Evolutionary conservation across 108 stramenopile genomes (phyloP), one percentile per base, ranked within the genome.

Genomic region (Skeletonema costatum): DNA sequence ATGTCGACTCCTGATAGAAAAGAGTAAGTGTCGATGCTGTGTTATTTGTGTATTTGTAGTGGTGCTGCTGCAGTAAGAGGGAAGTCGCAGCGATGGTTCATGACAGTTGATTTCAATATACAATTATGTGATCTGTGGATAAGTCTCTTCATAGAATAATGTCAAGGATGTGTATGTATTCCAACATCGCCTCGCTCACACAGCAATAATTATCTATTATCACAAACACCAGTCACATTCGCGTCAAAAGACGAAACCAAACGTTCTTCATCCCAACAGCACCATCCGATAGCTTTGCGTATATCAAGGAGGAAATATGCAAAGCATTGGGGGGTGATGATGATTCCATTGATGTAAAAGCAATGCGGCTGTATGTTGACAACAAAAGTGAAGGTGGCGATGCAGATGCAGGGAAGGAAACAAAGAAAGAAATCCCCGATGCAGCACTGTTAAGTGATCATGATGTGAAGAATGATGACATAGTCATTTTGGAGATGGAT

Each of bases 241-340:
- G 86, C 21, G 76, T 88, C 61, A 87, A 89, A 70, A 75, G 88
- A 67, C 68, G 62, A 11, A 88, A 89, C 68, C 86, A 88, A 75
- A 86, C 87, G n/a, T 91, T 80, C 69, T 91, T 88, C 76, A 68
- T 91, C 58, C 74, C 68, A 39, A 81, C 85, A 64, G 64, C 83
- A 16, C 73, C 85, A 41, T 64, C 80, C 17, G 76, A 87, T 25
- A 88, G 87, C 32, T 66, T 87, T 36, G 74, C 63, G 32, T 68
- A 77, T 14, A 35, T 91, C 41, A 91, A 91, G 75, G 65, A 83
- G 42, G 82, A 88, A 77, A 74, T 91, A 33, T 68, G 76, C 17
- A 63, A 76, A 19, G 89, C 81, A 17, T 59, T 81, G 58, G 42
- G 64, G 62, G 59, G 76, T 64, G 36, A 66, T 39, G 29, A 73